phyloP scores from a whole-genome alignment of 2,329 filamentous ascomycete genomes.

The Fusarium sp. region DNA sequence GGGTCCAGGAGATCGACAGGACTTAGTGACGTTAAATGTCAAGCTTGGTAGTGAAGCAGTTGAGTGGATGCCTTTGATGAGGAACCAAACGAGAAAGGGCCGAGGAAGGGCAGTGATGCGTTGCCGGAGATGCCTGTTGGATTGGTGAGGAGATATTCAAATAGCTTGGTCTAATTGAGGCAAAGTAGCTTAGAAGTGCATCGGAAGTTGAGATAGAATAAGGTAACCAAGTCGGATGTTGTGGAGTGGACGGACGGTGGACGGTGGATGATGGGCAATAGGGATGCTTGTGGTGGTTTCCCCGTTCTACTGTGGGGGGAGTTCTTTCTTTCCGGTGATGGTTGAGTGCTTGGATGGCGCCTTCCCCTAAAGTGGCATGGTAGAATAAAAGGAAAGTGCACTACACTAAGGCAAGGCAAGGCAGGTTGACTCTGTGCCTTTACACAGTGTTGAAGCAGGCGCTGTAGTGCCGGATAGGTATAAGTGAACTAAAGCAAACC shows the following conservation, averaged over 20 bases:
- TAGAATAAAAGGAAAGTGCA: neutral
- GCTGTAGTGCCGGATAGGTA: neutral
- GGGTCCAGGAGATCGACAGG: neutral
- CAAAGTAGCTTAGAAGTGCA: neutral
- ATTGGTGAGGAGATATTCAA: constrained; percentile 15
- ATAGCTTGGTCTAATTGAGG: constrained; percentile 5
- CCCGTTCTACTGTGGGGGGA: constrained; percentile 25
- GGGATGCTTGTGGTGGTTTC: constrained; percentile 31
- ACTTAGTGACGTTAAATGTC: constrained; percentile 14
- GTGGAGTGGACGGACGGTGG: constrained; percentile 19
- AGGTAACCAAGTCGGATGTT: constrained; percentile 33
- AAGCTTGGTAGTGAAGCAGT: constrained; percentile 26
- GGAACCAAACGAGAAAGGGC: constrained; percentile 41
- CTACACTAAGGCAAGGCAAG: neutral
- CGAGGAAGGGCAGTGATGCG: constrained; percentile 39
- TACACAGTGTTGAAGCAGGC: constrained; percentile 26
- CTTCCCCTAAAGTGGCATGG: constrained; percentile 19
- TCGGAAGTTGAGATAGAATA: constrained; percentile 25
- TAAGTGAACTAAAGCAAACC: constrained; percentile 1
- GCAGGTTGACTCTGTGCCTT: neutral
- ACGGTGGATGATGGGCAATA: constrained; percentile 9
- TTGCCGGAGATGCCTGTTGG: constrained; percentile 15
- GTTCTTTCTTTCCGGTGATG: constrained; percentile 24
- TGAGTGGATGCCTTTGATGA: constrained; percentile 12
- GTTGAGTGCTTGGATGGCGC: constrained; percentile 20